A percentile compares a stretch with the other conserved stretches of the same genome.
Evolutionary conservation across 1,284 basidiomycete genomes (phyloP).

Genomic region (Cutaneotrichosporon arboriforme): DNA sequence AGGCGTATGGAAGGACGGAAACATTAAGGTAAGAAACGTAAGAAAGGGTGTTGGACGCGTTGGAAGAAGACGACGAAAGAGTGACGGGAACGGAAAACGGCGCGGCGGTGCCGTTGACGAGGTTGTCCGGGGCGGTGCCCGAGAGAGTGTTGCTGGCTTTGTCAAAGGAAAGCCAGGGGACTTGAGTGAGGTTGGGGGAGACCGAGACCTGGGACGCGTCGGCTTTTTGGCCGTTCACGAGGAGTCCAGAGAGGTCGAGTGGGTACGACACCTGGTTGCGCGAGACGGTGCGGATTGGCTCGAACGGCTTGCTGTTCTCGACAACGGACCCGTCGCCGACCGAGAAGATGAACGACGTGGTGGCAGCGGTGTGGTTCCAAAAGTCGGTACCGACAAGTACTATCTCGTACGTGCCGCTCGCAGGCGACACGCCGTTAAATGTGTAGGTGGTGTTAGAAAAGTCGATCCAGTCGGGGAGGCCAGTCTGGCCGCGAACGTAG

Average conservation of each 20-base stretch:
- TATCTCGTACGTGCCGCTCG: conserved; percentile 39
- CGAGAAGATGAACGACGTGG: conserved; percentile 45
- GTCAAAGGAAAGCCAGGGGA: conserved; percentile 49
- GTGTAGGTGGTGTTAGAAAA: conserved; percentile 54
- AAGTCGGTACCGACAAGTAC: conserved; percentile 46
- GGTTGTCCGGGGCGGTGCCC: conserved; percentile 47
- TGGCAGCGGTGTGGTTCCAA: conserved; percentile 47
- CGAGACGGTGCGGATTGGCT: conserved; percentile 30
- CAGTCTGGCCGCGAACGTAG: conserved; percentile 41
- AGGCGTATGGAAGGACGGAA: conserved; percentile 47
- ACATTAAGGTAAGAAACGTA: conserved; percentile 42
- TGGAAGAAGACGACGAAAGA: conserved; percentile 27
- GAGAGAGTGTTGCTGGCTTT: conserved; percentile 33
- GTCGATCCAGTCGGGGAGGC: conserved; percentile 52
- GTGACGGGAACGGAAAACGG: conserved; percentile 42
- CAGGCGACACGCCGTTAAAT: conserved; percentile 53
- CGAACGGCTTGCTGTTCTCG: conserved; percentile 24
- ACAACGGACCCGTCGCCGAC: conserved; percentile 38
- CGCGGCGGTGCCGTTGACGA: conserved; percentile 46
- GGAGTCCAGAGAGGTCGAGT: conserved; percentile 30
- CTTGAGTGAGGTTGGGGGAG: conserved; percentile 32
- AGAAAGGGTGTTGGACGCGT: conserved; percentile 31
- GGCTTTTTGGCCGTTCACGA: conserved; percentile 32
- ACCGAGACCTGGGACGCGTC: conserved; percentile 31
- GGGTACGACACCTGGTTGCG: conserved; percentile 27